Evolutionary conservation across 2,329 filamentous ascomycete species (phyloP).

Genomic region (Hysterium pulicare): DNA sequence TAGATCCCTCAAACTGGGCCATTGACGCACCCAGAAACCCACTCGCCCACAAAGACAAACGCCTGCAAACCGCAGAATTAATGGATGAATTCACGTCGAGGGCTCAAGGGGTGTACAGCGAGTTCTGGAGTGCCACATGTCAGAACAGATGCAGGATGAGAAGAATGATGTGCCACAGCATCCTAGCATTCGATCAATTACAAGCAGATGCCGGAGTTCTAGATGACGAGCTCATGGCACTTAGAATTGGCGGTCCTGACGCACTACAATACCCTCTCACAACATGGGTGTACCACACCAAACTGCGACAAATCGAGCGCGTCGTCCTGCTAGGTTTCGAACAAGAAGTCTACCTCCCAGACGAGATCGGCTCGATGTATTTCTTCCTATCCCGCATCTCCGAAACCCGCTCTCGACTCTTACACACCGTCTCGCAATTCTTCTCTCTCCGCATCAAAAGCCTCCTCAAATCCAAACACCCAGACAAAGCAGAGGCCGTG

Average conservation of each 20-base stretch:
- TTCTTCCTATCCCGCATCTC: conserved; percentile 50
- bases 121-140: conserved; percentile 78
- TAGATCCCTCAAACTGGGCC: conserved; percentile 71
- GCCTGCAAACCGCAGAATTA: conserved; percentile 67
- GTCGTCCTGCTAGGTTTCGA: conserved; percentile 93
- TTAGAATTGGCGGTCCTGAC: conserved; percentile 19
- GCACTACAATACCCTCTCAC: conserved; percentile 66
- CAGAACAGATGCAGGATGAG: conserved; percentile 88
- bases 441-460: neutral
- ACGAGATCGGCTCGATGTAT: conserved; percentile 87
- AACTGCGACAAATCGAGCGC: conserved; percentile 82
- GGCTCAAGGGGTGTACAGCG: conserved; percentile 67
- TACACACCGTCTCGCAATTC: conserved; percentile 7
- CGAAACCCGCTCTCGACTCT: conserved; percentile 18
- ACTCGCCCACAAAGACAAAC: conserved; percentile 62
- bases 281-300: conserved; percentile 87
- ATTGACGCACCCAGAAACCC: conserved; percentile 55
- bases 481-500: conserved; percentile 10
- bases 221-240: conserved; percentile 63
- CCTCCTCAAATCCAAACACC: neutral
- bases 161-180: conserved; percentile 81
- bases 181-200: conserved; percentile 78
- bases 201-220: conserved; percentile 74
- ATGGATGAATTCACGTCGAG: conserved; percentile 67
- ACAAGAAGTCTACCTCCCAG: conserved; percentile 79